Conservation (phyloP, 2,329 filamentous ascomycete genomes). For the Diplodia corticola region DNA sequence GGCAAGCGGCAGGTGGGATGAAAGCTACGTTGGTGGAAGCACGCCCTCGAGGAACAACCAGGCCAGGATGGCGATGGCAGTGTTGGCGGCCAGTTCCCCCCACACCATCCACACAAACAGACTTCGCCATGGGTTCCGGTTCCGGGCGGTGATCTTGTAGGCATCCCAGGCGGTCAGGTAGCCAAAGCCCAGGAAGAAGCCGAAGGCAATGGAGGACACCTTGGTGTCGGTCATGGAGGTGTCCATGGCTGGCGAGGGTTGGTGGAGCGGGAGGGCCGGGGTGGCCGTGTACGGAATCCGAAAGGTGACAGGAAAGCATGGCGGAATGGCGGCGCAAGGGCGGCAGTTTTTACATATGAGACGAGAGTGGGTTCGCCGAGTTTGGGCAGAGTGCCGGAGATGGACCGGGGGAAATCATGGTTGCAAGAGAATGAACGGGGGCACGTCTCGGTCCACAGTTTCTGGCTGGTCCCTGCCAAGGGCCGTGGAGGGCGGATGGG, state of each 20-base stretch:
- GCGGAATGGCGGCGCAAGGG: neutral
- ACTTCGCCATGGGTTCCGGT: conserved; percentile 9
- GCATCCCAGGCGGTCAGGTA: conserved; percentile 20
- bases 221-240: conserved; percentile 2
- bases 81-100: conserved; percentile 46
- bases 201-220: conserved; percentile 10
- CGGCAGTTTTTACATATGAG: neutral
- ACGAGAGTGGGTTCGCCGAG: neutral
- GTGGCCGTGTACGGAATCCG: neutral
- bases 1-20: neutral
- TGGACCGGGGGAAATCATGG: neutral
- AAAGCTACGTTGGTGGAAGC: conserved; percentile 36
- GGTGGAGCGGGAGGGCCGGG: neutral
- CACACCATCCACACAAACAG: conserved; percentile 49
- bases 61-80: conserved; percentile 42
- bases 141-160: conserved; percentile 7
- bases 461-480: neutral
- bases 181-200: conserved; percentile 18
- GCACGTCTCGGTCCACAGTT: conserved; percentile 1
- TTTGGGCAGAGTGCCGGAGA: neutral
- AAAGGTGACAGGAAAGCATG: neutral
- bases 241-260: neutral
- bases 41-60: conserved; percentile 45
- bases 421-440: neutral
- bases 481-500: neutral